These are phyloP conservation scores for Vaccinium macrocarpon DNA, from an alignment of 148 eudicot genomes.

Conservation along the genomic window DNA sequence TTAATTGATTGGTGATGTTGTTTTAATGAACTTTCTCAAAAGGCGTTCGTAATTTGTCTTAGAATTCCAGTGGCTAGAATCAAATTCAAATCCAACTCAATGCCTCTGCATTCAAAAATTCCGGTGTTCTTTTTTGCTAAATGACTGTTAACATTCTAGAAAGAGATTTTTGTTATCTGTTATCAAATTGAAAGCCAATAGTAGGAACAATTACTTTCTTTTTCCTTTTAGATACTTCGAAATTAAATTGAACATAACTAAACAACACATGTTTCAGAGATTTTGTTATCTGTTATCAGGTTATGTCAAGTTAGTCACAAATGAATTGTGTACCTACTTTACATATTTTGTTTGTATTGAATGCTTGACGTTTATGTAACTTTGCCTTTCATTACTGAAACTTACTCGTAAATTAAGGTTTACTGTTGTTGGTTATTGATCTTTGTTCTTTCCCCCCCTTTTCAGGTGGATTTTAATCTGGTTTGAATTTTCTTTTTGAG, in stretches of 20 bases:
- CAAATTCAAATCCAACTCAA: slow-evolving; percentile 2
- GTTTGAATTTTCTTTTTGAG: neutral
- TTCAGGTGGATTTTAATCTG: neutral
- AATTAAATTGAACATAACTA: neutral
- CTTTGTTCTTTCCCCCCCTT: neutral
- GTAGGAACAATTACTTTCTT: neutral
- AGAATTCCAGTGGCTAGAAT: neutral
- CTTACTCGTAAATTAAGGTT: neutral
- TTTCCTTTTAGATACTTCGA: neutral
- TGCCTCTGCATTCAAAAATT: neutral
- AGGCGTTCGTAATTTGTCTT: neutral
- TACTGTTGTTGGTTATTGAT: neutral
- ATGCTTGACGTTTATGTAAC: neutral
- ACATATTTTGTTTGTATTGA: neutral
- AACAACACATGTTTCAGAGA: neutral
- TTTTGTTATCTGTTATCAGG: no score
- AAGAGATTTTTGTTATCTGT: neutral
- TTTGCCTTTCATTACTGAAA: neutral
- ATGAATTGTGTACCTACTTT: neutral
- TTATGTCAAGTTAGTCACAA: neutral
- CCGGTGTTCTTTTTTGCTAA: neutral
- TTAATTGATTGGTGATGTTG: neutral
- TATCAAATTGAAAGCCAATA: neutral
- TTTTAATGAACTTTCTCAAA: neutral
- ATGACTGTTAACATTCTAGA: neutral